Percentiles rank a stretch among this genome's conserved stretches.
These are phyloP conservation scores for Polytolypa hystricis DNA, from an alignment of 2,329 filamentous ascomycete species.

Conservation along the genomic window DNA sequence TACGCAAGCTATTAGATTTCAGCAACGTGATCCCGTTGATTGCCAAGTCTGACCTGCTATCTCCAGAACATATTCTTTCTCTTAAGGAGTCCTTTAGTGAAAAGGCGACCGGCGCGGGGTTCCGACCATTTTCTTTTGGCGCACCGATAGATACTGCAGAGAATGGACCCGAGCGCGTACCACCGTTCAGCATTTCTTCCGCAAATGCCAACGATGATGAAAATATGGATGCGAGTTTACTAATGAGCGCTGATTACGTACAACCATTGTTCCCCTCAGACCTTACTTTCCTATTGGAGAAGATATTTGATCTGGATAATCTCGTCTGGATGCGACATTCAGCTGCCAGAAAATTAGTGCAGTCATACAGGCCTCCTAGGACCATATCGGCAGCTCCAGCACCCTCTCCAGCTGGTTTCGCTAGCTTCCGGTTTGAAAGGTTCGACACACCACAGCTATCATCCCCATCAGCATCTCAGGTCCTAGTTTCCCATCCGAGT, in stretches of 20 bases:
- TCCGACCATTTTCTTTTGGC: slow-evolving; percentile 59
- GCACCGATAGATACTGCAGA: slow-evolving; percentile 19
- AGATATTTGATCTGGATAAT: slow-evolving; percentile 66
- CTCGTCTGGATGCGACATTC: slow-evolving; percentile 72
- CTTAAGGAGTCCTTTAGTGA: slow-evolving; percentile 44
- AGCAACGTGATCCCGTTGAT: slow-evolving; percentile 82
- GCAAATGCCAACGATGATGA: slow-evolving; percentile 60
- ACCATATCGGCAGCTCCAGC: slow-evolving; percentile 7
- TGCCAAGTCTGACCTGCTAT: slow-evolving; percentile 61
- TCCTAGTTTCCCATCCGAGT: slow-evolving; percentile 17
- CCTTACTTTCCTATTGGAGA: slow-evolving; percentile 55
- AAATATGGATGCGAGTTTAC: slow-evolving; percentile 78
- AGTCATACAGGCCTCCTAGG: slow-evolving; percentile 40
- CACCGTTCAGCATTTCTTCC: slow-evolving; percentile 68
- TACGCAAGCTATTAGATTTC: slow-evolving; percentile 56
- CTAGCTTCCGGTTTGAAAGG: slow-evolving; percentile 20
- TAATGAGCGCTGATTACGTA: slow-evolving; percentile 87
- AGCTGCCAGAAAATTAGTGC: slow-evolving; percentile 68
- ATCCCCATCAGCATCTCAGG: slow-evolving; percentile 17
- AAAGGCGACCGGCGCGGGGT: slow-evolving; percentile 33
- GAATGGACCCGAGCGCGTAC: slow-evolving; percentile 21
- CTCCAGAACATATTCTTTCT: slow-evolving; percentile 43
- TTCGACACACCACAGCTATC: slow-evolving; percentile 16
- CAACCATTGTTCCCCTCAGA: slow-evolving; percentile 71
- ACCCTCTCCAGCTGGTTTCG: slow-evolving; percentile 15